Conservation (phyloP, 768 basidiomycete species). For the Kondoa malvinella region DNA sequence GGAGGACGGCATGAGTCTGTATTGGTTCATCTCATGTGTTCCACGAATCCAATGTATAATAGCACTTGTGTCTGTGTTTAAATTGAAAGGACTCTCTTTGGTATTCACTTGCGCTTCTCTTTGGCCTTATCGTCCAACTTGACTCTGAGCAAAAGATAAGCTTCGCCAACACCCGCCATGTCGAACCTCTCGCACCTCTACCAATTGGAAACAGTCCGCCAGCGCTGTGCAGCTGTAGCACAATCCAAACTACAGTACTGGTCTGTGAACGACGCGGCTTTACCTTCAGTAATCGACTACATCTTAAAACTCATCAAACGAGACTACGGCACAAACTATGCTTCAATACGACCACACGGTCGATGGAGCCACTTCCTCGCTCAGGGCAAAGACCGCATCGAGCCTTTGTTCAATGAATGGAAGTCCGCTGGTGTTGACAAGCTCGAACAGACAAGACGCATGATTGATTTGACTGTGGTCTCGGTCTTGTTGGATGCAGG, state of each 20-base stretch:
- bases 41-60: no score
- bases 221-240: not conserved
- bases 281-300: conserved; percentile 22
- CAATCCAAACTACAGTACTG: not conserved
- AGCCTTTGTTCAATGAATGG: conserved; percentile 25
- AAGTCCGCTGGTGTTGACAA: conserved; percentile 9
- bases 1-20: no score
- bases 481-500: conserved; percentile 91
- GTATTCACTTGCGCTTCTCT: no score
- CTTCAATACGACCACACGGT: conserved; percentile 54
- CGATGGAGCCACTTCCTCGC: conserved; percentile 65
- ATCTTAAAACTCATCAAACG: conserved; percentile 36
- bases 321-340: conserved; percentile 58
- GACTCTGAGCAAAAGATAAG: no score
- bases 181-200: not conserved
- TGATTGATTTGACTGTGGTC: conserved; percentile 75
- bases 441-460: conserved; percentile 46
- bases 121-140: no score
- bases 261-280: not conserved
- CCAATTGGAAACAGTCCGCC: not conserved
- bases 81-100: no score
- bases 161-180: conserved; percentile 1
- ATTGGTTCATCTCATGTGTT: no score
- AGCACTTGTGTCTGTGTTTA: no score
- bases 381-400: conserved; percentile 20